Conservation (phyloP, 352 stramenopile genomes). For the Pythium dissimile region DNA sequence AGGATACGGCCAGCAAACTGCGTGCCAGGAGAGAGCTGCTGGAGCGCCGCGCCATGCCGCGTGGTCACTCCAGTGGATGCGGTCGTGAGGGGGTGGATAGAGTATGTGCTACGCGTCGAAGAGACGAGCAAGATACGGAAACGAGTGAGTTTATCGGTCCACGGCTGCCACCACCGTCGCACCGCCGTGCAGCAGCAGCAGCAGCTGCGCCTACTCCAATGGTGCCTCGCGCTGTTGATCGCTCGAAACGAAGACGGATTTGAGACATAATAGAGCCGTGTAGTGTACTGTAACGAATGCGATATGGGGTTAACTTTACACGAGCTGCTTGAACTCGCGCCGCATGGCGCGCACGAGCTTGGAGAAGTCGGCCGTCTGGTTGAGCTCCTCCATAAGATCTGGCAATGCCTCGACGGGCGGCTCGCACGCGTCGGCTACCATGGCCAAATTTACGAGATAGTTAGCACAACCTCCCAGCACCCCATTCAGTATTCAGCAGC, state of each 20-base stretch:
- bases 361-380: conserved; percentile 61
- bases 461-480: not conserved
- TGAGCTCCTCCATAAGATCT: conserved; percentile 57
- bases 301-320: no score
- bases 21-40: conserved; percentile 54
- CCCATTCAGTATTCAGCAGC: no score
- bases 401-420: conserved; percentile 43
- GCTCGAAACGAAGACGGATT: conserved; percentile 22
- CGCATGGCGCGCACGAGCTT: conserved; percentile 79
- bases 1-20: conserved; percentile 65
- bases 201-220: not conserved
- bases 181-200: not conserved
- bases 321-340: conserved; percentile 68
- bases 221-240: not conserved
- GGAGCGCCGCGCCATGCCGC: conserved; percentile 24
- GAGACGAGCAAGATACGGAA: conserved; percentile 1
- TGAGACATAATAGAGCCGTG: no score
- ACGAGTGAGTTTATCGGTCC: conserved; percentile 43
- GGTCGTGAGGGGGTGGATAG: no score
- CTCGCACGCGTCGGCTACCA: conserved; percentile 60
- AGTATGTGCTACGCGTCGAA: not conserved
- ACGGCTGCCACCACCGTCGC: conserved; percentile 23
- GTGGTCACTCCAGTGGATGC: not conserved
- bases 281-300: no score
- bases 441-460: not conserved